Evolutionary conservation across 1,284 basidiomycete species (phyloP).

Genomic region (Marasmius sp.): DNA sequence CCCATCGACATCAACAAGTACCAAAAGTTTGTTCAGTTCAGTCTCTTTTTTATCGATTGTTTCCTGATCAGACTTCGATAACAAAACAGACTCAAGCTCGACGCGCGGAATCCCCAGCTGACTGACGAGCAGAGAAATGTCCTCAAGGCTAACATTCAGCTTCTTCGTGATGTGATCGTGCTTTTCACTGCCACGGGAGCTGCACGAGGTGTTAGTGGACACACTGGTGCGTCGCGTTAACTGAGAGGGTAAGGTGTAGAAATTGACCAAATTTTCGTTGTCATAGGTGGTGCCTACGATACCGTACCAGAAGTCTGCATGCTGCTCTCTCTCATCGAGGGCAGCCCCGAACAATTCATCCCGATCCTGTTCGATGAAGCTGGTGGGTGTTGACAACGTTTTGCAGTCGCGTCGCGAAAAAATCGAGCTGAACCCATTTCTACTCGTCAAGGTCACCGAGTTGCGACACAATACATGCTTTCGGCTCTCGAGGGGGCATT

Average conservation of each 20-base stretch:
- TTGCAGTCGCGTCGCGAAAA: background rate
- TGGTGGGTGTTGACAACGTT: conserved; percentile 41
- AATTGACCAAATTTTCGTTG: background rate
- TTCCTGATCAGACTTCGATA: conserved; percentile 13
- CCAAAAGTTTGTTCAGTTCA: conserved; percentile 53
- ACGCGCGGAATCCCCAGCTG: conserved; percentile 64
- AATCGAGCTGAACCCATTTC: background rate
- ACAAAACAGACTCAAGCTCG: conserved; percentile 58
- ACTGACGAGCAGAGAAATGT: conserved; percentile 55
- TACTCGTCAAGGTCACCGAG: conserved; percentile 66
- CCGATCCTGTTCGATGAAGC: conserved; percentile 78
- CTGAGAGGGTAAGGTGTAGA: background rate
- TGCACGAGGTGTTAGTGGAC: conserved; percentile 80
- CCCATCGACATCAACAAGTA: conserved; percentile 76
- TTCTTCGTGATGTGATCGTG: conserved; percentile 80
- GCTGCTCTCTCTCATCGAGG: conserved; percentile 67
- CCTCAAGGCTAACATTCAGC: conserved; percentile 70
- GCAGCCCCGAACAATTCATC: conserved; percentile 55
- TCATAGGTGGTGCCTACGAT: conserved; percentile 76
- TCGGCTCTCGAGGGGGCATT: conserved; percentile 73
- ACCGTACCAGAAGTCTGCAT: conserved; percentile 82
- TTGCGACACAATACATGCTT: conserved; percentile 83
- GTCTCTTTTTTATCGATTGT: conserved; percentile 6
- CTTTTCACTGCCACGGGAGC: conserved; percentile 81
- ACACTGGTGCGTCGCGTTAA: conserved; percentile 57